These are phyloP conservation scores for Boletus insuetus DNA, from an alignment of 768 basidiomycete genomes.

Conservation along the genomic window DNA sequence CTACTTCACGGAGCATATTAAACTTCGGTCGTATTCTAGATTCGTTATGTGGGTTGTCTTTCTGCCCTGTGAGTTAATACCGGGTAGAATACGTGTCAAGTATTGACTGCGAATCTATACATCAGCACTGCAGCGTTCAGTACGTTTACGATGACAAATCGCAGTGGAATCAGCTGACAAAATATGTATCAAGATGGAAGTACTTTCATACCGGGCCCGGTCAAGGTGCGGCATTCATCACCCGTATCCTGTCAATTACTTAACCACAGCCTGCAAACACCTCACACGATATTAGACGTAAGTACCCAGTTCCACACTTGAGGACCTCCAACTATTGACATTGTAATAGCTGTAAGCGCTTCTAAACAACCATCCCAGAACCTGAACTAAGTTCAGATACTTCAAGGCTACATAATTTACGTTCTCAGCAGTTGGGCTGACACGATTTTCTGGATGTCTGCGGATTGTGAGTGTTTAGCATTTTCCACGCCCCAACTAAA, in stretches of 20 bases:
- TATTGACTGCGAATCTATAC: neutral
- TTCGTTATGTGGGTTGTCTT: slow-evolving; percentile 1
- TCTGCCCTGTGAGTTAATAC: neutral
- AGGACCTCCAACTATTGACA: neutral
- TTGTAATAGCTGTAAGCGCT: neutral
- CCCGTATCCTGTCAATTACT: too few species aligned
- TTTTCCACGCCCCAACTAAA: too few species aligned
- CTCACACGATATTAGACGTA: neutral
- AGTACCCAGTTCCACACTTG: neutral
- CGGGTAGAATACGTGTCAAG: neutral
- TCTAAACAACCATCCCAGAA: too few species aligned
- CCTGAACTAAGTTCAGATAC: too few species aligned
- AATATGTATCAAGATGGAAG: neutral
- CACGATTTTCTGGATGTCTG: neutral
- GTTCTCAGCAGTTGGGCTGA: neutral
- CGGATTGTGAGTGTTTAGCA: too few species aligned
- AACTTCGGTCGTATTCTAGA: neutral
- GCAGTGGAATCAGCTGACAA: neutral
- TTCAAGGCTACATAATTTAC: neutral
- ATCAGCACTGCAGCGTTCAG: neutral
- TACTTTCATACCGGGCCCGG: neutral
- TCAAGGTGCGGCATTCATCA: neutral
- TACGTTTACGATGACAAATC: neutral
- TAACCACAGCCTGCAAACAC: neutral
- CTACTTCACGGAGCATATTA: neutral